Base-by-base conservation (phyloP, 495 filamentous ascomycete species). In the Penicillium atrosanguineum region DNA sequence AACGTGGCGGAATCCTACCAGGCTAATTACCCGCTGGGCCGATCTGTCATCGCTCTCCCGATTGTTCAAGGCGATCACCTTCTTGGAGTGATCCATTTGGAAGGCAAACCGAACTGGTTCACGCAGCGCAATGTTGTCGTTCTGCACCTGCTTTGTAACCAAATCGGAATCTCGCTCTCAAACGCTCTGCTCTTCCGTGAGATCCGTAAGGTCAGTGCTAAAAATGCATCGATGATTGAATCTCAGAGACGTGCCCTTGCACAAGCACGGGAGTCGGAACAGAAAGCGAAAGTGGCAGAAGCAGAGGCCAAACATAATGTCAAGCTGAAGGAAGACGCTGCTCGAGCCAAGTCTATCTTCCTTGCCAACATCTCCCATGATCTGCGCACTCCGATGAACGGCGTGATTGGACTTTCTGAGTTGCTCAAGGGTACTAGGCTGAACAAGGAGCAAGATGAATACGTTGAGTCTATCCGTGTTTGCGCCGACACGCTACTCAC, bases 301-400 rank as follows among this genome's bases (percentile, higher is more conserved):
- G 83, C 85, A 0, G 84, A 90, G 64, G 91, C 91, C 9, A 88
- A 91, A 55, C 85, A 88, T 44, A 93, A 91, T 56, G 88, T 95
- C 55, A 88, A 89, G 61, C 77, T 95, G 14, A 92, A 93, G 44
- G 90, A 96, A 65, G 91, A 96, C 68, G 91, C 90, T 11, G 90
- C 90, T 36, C 89, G 87, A 67, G 91, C 90, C 12, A 96, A 95
- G 68, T 88, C 86, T 7, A 91, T 95, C 45, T 96, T 96, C 78
- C 79, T 96, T 19, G 91, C 91, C 16, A 96, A 96, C 61, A 90
- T 95, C 15, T 92, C 88, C 3, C 90, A 94, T 61, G 90, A 94
- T 69, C 71, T 93, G 44, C 84, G 90, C 19, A 94, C 90, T 3
- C 92, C 90, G 0, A 81, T 96, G 53, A 92, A 91, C 62, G 90